Conservation (phyloP, 129 eudicot species). For the Escallonia rubra region DNA sequence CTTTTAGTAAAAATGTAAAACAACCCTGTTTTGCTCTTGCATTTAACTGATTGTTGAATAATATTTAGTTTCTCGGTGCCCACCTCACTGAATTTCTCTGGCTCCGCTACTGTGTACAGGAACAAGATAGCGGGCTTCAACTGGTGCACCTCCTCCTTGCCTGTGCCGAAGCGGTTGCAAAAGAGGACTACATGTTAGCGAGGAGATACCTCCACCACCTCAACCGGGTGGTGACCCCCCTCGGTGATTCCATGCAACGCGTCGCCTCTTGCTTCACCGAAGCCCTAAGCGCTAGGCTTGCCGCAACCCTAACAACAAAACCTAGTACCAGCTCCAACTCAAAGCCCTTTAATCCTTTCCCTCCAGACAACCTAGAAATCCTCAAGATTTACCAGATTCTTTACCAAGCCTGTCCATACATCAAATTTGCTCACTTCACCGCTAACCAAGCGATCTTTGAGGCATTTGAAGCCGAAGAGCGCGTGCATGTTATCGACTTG, state of each 20-base stretch:
- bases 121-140: constrained; percentile 82
- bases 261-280: constrained; percentile 80
- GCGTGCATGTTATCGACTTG: constrained; percentile 71
- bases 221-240: constrained; percentile 60
- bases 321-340: constrained; percentile 19
- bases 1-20: too few species aligned
- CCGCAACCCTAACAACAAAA: constrained; percentile 57
- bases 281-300: constrained; percentile 62
- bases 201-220: constrained; percentile 71
- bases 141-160: constrained; percentile 82
- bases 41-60: too few species aligned
- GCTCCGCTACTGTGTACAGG: constrained; percentile 51
- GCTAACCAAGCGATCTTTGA: constrained; percentile 77
- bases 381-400: constrained; percentile 69
- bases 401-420: constrained; percentile 76
- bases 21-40: too few species aligned
- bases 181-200: constrained; percentile 77
- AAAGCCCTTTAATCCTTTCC: constrained; percentile 53
- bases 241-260: constrained; percentile 87
- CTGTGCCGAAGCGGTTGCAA: constrained; percentile 86
- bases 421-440: constrained; percentile 74
- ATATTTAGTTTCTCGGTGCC: too few species aligned
- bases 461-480: constrained; percentile 67
- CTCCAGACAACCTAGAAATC: constrained; percentile 61
- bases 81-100: too few species aligned